Evolutionary conservation across 1,139 yeast genomes (phyloP), one percentile per base, ranked within the genome.

Genomic region (Scheffersomyces quercinus): DNA sequence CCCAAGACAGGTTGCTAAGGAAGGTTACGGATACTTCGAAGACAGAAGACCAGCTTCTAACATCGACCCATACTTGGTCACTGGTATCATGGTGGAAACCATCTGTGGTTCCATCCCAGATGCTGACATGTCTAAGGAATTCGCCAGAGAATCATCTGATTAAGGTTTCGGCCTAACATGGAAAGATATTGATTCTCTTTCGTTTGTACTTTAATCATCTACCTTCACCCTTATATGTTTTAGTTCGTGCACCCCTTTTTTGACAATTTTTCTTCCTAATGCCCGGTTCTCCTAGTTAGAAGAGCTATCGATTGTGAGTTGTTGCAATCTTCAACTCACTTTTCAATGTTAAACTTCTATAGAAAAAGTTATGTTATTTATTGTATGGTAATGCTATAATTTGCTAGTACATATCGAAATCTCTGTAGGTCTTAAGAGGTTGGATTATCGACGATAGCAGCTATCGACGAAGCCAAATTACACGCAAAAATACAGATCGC

Each of bases 11-110:
- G 99, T 93, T 58, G 96, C 96, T 68, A 89, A 89, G 76, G 98
- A 91, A 72, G 97, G 97, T 50, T 89, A 73, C 73, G 99, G 99
- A 52, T 93, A 93, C 83, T 93, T 93, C 63, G 99, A 93, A 81
- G 99, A 93, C 77, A 89, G 99, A 81, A 90, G 99, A 79, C 99
- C 98, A 50, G 99, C 99, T 57, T 91, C 98, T 52, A 93, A 93
- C 85, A 93, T 93, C 62, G 99, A 93, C 73, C 98, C 99, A 58
- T 93, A 93, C 79, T 83, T 91, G 72, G 98, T 93, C 55, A 90
- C 97, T 47, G 99, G 98, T 79, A 90, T 93, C 65, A 88, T 93
- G 85, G 88, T 88, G 61, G 99, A 93, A 80, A 91, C 98, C 60
- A 84, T 93, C 57, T 88, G 95, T 71, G 98, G 98, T 68, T 81